Base-by-base conservation (phyloP, 129 eudicot genomes). In the Erigeron canadensis region DNA sequence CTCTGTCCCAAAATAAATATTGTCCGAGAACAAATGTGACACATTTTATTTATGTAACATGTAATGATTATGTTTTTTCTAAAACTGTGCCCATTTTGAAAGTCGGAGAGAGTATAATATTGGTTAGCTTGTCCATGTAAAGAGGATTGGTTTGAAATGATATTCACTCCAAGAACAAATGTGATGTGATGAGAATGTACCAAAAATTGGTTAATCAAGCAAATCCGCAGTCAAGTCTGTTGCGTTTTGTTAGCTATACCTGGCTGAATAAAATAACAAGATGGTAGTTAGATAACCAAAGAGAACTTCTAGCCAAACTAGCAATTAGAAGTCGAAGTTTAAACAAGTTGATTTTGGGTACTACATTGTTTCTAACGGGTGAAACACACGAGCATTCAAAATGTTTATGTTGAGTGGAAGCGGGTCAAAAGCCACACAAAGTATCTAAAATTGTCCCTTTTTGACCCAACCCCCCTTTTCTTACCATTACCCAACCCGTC, bases 141-240 rank as follows among this genome's bases (percentile, higher is more conserved):
- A 6, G 10, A 48, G n/a, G n/a, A 48, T 10, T 1, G 54, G 54
- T 10, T 34, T 59, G 34, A 17, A 28, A 59, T 59, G 23, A 11
- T 21, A 18, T 21, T 18, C 7, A 21, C 40, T 22, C n/a, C 41
- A 21, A 46, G 19, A 21, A 67, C 15, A 45, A 48, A 21, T 67
- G 63, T 15, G 63, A 38, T 2, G 10, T 53, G 38, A 38, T 9
- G 74, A 53, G 23, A 6, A 69, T 39, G 74, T 39, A 69, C 74
- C 63, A 69, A 10, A 63, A 71, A 59, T 44, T 59, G 68, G 57
- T 18, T 42, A 23, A 71, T 43, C 39, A 41, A 43, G 44, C 59
- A 10, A 23, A 72, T 58, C 68, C 17, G 5, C 38, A 13, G 34
- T 45, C 11, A 45, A 43, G 60, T 63, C n/a, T 12, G 34, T 22